Evolutionary conservation across 345 rosid species (phyloP), one percentile per base, ranked within the genome.

Genomic region (Erysimum cheiranthoides): DNA sequence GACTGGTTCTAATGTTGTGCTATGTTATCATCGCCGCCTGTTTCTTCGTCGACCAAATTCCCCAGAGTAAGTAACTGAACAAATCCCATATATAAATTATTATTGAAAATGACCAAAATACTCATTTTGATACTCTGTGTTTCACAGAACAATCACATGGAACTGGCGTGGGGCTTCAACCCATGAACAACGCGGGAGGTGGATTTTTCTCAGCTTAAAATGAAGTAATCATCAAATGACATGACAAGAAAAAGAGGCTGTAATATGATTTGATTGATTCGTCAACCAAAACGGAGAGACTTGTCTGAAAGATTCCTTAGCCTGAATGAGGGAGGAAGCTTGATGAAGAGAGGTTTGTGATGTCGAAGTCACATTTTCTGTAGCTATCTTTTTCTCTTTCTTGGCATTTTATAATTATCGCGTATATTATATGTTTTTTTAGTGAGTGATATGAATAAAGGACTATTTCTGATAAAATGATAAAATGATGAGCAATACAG

Each of bases 11-110:
- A 25, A 53, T 88, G 47, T 75, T 92, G 60, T 86, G 90, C 76
- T 94, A 92, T 77, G 3, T 85, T n/a, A 90, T 90, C 6, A 87
- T 92, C 50, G 95, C 84, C 32, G 86, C 96, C 10, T 92, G 97
- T 85, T 92, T 94, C 70, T 92, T 85, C 31, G 85, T 92, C 28
- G 51, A 75, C 73, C 75, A 80, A 52, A 78, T 86, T 17, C 87
- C 96, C 9, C 66, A 61, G 0, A 67, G 94, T 91, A 79, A 82
- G 89, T 43, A 7, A 67, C 30, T 35, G 5, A 4, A 49, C 17
- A 25, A 25, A 35, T 68, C 52, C 30, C 73, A 70, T 18, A 14
- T 2, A 25, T 9, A 9, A 2, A 17, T 12, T 18, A 42, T 42
- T 4, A 32, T 1, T 43, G 2, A 31, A 45, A 57, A 18, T 46